phyloP scores from a whole-genome alignment of 2,329 filamentous ascomycete genomes.

The Fusarium azukiicola region DNA sequence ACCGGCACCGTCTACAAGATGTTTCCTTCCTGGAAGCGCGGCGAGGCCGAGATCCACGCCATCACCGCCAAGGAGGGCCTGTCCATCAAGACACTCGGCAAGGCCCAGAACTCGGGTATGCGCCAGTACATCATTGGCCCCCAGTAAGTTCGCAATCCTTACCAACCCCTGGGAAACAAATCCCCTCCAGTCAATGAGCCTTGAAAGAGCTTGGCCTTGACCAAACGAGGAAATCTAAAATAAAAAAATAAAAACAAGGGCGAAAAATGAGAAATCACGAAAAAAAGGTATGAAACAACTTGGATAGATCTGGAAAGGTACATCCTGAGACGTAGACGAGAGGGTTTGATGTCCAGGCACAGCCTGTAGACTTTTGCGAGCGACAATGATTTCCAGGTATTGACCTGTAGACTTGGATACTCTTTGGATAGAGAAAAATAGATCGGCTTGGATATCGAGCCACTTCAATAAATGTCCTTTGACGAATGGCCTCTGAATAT shows the following conservation, averaged over 20 bases:
- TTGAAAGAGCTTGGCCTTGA: not conserved
- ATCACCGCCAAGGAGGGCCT: conserved; percentile 41
- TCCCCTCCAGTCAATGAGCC: not conserved
- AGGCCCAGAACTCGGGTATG: conserved; percentile 46
- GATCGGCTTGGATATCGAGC: not conserved
- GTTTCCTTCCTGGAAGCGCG: conserved; percentile 52
- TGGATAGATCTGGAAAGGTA: too few species aligned
- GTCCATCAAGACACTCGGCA: conserved; percentile 41
- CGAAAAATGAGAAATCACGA: not conserved
- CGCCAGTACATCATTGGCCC: conserved; percentile 41
- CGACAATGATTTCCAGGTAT: not conserved
- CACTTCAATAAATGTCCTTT: not conserved
- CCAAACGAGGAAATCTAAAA: not conserved
- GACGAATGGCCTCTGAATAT: not conserved
- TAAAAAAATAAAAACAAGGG: not conserved
- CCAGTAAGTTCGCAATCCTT: conserved; percentile 18
- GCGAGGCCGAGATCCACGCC: conserved; percentile 29
- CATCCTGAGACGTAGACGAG: too few species aligned
- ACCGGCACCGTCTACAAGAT: conserved; percentile 35
- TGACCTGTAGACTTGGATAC: not conserved
- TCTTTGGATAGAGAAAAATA: not conserved
- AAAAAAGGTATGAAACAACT: too few species aligned
- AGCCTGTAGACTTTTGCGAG: conserved; percentile 5
- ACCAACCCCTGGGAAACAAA: not conserved
- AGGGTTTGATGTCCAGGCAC: not conserved